These are phyloP conservation scores for Cryphonectria parasitica DNA, from an alignment of 2,329 filamentous ascomycete genomes.

Conservation along the genomic window DNA sequence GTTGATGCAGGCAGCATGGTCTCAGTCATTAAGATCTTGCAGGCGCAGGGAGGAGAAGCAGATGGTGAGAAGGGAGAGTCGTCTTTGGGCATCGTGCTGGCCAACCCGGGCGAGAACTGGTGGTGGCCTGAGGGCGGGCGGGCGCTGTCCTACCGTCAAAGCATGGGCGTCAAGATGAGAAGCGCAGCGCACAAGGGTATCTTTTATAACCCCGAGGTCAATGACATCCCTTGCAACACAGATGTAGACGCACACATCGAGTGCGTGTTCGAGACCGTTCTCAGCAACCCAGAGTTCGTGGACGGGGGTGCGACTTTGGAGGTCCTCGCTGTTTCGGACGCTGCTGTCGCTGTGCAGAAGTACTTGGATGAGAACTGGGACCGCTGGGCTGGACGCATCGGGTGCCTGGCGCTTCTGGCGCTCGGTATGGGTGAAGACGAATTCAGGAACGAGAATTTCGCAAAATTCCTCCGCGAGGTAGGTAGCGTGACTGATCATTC, in stretches of 20 bases:
- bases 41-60: conserved; percentile 36
- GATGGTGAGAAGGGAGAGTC: conserved; percentile 39
- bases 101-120: conserved; percentile 76
- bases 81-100: conserved; percentile 64
- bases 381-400: conserved; percentile 47
- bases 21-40: conserved; percentile 59
- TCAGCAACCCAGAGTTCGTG: conserved; percentile 51
- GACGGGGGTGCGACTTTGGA: conserved; percentile 61
- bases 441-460: conserved; percentile 50
- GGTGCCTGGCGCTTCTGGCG: conserved; percentile 55
- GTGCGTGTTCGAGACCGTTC: conserved; percentile 67
- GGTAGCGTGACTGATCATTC: conserved; percentile 34
- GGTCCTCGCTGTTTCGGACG: conserved; percentile 72
- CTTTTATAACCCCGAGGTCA: conserved; percentile 56
- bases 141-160: conserved; percentile 62
- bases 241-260: conserved; percentile 63
- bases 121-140: conserved; percentile 71
- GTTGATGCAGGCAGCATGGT: conserved; percentile 73
- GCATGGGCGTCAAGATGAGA: conserved; percentile 62
- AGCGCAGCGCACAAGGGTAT: conserved; percentile 64
- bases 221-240: conserved; percentile 65
- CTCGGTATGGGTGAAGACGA: conserved; percentile 45
- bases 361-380: conserved; percentile 63
- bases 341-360: conserved; percentile 59
- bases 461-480: conserved; percentile 56